phyloP scores from a whole-genome alignment of 2,329 filamentous ascomycete genomes.

The Penicillium fuscoglaucum region DNA sequence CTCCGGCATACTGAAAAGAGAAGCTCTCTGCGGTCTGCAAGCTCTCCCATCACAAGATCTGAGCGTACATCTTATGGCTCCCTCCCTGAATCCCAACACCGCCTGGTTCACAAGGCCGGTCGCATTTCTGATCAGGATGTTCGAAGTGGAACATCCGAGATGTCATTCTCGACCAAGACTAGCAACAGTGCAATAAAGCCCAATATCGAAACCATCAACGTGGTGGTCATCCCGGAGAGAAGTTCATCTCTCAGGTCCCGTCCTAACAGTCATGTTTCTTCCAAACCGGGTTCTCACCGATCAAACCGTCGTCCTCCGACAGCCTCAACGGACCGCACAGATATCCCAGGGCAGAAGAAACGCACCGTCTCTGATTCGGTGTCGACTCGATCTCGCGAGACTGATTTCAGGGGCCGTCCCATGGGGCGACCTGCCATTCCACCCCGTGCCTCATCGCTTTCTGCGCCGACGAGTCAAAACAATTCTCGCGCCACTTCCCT shows the following conservation, averaged over 20 bases:
- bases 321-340: constrained; percentile 36
- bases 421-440: constrained; percentile 39
- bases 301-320: constrained; percentile 41
- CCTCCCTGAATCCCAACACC: constrained; percentile 47
- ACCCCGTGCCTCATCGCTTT: constrained; percentile 46
- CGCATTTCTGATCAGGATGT: constrained; percentile 52
- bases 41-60: constrained; percentile 47
- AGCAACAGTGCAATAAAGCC: constrained; percentile 31
- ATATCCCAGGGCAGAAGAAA: constrained; percentile 35
- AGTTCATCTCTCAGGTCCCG: constrained; percentile 46
- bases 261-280: constrained; percentile 40
- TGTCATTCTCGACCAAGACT: constrained; percentile 38
- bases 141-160: constrained; percentile 45
- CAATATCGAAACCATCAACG: constrained; percentile 46
- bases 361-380: constrained; percentile 46
- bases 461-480: constrained; percentile 48
- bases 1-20: constrained; percentile 58
- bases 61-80: constrained; percentile 48
- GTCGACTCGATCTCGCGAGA: constrained; percentile 27
- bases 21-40: constrained; percentile 51
- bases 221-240: constrained; percentile 51
- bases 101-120: constrained; percentile 52
- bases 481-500: constrained; percentile 48
- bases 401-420: constrained; percentile 31
- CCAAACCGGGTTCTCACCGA: constrained; percentile 40